Percentiles rank a stretch among this genome's conserved stretches.
Evolutionary conservation across 768 basidiomycete genomes (phyloP).

Genomic region (Agaricus blazei): DNA sequence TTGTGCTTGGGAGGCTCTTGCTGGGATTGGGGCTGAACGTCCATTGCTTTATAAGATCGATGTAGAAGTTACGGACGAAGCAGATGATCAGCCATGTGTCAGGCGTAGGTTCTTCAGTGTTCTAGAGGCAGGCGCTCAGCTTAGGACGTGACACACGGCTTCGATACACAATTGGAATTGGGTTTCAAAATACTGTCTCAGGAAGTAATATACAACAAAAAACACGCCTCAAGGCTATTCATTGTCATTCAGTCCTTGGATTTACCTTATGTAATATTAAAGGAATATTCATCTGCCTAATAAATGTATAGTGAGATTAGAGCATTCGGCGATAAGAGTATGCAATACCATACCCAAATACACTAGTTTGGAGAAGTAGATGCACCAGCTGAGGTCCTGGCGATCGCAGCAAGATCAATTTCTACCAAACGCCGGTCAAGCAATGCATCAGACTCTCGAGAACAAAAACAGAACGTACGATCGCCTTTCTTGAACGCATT

Average conservation of each 20-base stretch:
- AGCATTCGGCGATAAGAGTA: too few relatives aligned
- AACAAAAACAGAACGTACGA: conserved; percentile 27
- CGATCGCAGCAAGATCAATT: conserved; percentile 71
- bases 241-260: background rate
- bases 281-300: too few relatives aligned
- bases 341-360: too few relatives aligned
- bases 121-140: too few relatives aligned
- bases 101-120: too few relatives aligned
- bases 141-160: background rate
- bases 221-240: background rate
- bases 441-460: background rate
- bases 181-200: background rate
- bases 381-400: conserved; percentile 74
- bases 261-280: background rate
- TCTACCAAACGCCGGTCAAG: conserved; percentile 17
- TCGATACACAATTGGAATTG: background rate
- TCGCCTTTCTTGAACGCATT: conserved; percentile 67
- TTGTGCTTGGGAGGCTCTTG: too few relatives aligned
- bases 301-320: too few relatives aligned
- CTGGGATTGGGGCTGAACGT: too few relatives aligned
- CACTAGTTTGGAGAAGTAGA: conserved; percentile 42
- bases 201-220: background rate
- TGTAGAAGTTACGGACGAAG: too few relatives aligned
- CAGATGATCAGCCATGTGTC: too few relatives aligned
- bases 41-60: too few relatives aligned